Evolutionary conservation across 257 asterid genomes (phyloP).

Genomic region (Cruciata laevipes): DNA sequence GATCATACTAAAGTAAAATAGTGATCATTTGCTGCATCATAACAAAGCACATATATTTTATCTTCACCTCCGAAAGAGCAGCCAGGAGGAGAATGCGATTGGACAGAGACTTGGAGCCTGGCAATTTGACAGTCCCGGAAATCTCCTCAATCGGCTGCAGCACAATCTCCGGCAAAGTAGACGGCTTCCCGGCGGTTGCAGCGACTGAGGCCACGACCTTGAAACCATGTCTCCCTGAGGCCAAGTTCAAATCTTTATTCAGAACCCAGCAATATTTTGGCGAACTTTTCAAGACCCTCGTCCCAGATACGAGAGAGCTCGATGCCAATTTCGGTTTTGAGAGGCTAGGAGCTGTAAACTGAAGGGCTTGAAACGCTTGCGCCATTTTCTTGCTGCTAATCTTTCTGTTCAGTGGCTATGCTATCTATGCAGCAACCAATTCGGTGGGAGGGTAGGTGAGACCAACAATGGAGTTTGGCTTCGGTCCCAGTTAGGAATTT

Average conservation of each 20-base stretch:
- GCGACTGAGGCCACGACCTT: constrained; percentile 63
- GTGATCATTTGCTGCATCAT: not conserved
- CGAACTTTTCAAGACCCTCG: constrained; percentile 36
- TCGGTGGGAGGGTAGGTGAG: constrained; percentile 5
- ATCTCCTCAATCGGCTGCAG: constrained; percentile 83
- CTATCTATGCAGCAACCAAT: not conserved
- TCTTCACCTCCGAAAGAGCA: constrained; percentile 80
- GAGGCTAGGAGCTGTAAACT: constrained; percentile 26
- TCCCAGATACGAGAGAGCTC: constrained; percentile 42
- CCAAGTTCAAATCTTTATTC: constrained; percentile 42
- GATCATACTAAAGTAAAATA: not conserved
- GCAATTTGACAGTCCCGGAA: constrained; percentile 88
- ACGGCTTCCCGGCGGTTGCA: constrained; percentile 64
- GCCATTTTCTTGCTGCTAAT: constrained; percentile 36
- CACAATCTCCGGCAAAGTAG: constrained; percentile 77
- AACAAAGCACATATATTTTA: not conserved
- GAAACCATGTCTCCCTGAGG: constrained; percentile 22
- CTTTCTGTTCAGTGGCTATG: constrained; percentile 18
- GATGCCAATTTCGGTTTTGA: constrained; percentile 35
- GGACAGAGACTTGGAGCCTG: constrained; percentile 95
- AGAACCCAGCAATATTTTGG: constrained; percentile 34
- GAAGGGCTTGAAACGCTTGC: constrained; percentile 40
- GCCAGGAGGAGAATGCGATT: constrained; percentile 96
- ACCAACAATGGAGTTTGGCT: constrained; percentile 9
- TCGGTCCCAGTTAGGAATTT: constrained; percentile 1